These are phyloP conservation scores for Elongisporangium senticosum DNA, from an alignment of 352 stramenopile species.

Conservation along the genomic window DNA sequence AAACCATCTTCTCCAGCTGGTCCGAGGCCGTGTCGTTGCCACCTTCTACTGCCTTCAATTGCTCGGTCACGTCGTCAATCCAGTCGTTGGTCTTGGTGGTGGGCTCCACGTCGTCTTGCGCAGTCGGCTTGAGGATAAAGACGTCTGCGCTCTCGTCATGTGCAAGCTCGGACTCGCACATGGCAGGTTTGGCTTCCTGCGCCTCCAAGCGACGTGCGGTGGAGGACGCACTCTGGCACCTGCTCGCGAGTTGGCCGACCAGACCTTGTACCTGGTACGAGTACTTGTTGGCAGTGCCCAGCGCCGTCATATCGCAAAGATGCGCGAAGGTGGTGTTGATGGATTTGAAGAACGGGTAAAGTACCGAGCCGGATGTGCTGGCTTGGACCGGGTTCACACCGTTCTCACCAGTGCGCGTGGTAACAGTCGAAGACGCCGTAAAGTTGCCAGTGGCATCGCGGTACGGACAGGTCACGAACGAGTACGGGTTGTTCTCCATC, in stretches of 20 bases:
- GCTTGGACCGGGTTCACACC: slow-evolving; percentile 1
- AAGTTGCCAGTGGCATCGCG: background rate
- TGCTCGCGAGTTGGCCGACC: slow-evolving; percentile 8
- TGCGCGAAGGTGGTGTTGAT: slow-evolving; percentile 16
- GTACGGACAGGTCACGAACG: background rate
- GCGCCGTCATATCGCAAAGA: slow-evolving; percentile 16
- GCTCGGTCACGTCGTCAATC: slow-evolving; percentile 9
- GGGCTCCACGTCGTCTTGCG: background rate
- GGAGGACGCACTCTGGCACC: slow-evolving; percentile 8
- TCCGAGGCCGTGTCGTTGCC: slow-evolving; percentile 5
- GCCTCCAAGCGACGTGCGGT: slow-evolving; percentile 3
- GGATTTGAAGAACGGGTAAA: slow-evolving; percentile 40
- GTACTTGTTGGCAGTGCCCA: slow-evolving; percentile 11
- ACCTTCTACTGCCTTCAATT: slow-evolving; percentile 1
- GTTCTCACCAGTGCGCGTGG: slow-evolving; percentile 2
- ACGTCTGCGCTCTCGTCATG: background rate
- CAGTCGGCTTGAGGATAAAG: background rate
- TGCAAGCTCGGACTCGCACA: background rate
- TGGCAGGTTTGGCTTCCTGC: background rate
- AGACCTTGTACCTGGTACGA: slow-evolving; percentile 17
- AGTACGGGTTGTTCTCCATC: background rate
- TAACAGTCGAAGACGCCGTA: background rate
- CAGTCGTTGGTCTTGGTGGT: background rate
- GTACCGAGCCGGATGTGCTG: background rate
- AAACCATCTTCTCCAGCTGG: slow-evolving; percentile 36